A percentile compares a stretch with the other conserved stretches of the same genome.
Evolutionary conservation across 2,329 filamentous ascomycete species (phyloP).

Genomic region (Parasarocladium wereldwijsianum): DNA sequence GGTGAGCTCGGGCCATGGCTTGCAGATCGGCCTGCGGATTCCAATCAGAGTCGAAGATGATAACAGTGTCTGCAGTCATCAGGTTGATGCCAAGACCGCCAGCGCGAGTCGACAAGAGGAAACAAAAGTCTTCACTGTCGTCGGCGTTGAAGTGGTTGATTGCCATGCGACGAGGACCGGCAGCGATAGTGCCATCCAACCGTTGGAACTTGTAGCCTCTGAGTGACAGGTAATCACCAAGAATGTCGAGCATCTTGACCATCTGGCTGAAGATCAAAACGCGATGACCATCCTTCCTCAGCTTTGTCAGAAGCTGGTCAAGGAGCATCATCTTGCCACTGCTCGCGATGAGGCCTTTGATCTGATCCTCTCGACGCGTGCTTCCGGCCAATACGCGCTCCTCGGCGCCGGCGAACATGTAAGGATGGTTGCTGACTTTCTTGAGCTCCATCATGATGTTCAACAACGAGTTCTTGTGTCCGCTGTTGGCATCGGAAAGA

Average conservation of each 20-base stretch:
- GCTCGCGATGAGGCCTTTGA: slow-evolving; percentile 87
- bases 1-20: slow-evolving; percentile 95
- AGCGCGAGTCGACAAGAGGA: slow-evolving; percentile 84
- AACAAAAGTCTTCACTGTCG: slow-evolving; percentile 89
- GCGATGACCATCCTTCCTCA: slow-evolving; percentile 86
- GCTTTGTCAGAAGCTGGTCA: slow-evolving; percentile 83
- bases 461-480: slow-evolving; percentile 84
- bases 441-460: slow-evolving; percentile 99
- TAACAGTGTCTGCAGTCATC: slow-evolving; percentile 96
- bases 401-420: slow-evolving; percentile 93
- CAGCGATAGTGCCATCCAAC: slow-evolving; percentile 86
- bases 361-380: slow-evolving; percentile 70
- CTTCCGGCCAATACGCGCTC: slow-evolving; percentile 74
- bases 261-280: slow-evolving; percentile 99
- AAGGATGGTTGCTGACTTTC: slow-evolving; percentile 96
- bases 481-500: slow-evolving; percentile 75
- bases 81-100: slow-evolving; percentile 97
- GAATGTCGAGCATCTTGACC: slow-evolving; percentile 96
- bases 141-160: slow-evolving; percentile 99
- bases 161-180: slow-evolving; percentile 74
- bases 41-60: slow-evolving; percentile 98
- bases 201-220: slow-evolving; percentile 93
- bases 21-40: slow-evolving; percentile 97
- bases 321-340: slow-evolving; percentile 99
- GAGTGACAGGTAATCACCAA: slow-evolving; percentile 84